Evolutionary conservation across 164 flowering plant species (phyloP), one percentile per base, ranked within the genome.

Genomic region (Akebia trifoliata): DNA sequence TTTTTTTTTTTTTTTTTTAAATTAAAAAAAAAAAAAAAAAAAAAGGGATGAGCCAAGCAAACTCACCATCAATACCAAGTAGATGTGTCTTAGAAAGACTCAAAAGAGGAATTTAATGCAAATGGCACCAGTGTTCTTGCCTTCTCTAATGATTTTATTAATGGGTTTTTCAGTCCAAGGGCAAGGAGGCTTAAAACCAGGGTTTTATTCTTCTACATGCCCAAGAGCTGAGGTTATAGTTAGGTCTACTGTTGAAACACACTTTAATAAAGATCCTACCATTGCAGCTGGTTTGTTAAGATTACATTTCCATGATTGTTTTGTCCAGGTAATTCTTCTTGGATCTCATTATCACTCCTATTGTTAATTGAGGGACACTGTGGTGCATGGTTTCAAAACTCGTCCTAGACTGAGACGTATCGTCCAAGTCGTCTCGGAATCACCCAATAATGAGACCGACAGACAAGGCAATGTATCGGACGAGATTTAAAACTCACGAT

Each of bases 241-340:
- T 6, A 73, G 80, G 56, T 76, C 83, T 20, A 74, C 81, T 0
- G 82, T 84, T 32, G 71, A 77, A 59, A 29, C 80, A 6, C 56
- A 75, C 65, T 74, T 78, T 62, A 66, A 69, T 3, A 57, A 57
- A 15, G 86, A 86, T 66, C 78, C 87, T 22, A 75, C 81, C 22
- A 54, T 84, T 38, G 84, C 86, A 14, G 74, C 90, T 67, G 90
- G 69, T 44, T 54, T 86, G 57, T 76, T 86, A 0, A 74, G 94
- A 72, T 75, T 86, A 20, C 84, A 78, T 69, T 86, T 86, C 62
- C 93, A 83, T 70, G 89, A 86, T 53, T 83, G 93, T 56, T 83
- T 83, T 68, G 83, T 86, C 62, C 79, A 81, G 77, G 93, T 85
- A 47, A 3, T 36, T 21, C 31, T 25, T 37, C 39, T 24, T n/a